Base-by-base conservation (phyloP, 306 rosid species). In the Rosa lucieae region DNA sequence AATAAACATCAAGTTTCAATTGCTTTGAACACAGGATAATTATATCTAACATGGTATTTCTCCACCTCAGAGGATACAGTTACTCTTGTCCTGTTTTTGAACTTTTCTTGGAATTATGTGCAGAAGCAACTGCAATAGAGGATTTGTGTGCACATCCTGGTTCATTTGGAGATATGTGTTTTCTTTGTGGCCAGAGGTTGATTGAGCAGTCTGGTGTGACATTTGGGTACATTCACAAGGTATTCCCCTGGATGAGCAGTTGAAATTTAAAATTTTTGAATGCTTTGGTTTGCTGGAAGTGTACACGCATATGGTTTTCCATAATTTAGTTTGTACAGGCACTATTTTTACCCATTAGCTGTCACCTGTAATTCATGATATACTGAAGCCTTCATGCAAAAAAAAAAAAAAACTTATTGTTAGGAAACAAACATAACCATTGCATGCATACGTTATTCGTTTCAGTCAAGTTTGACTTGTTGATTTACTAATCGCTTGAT, bases 151-250 rank as follows among this genome's bases (percentile, higher is more conserved):
- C 86, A 3, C 97, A 93, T 85, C 98, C 98, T 47, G 95, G 97
- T 26, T 87, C 95, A 10, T 91, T 93, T 83, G 93, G 91, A 74
- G 80, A 86, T 47, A 88, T 91, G 94, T 91, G 98, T 67, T 84
- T 89, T 71, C 76, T 77, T 23, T 93, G 97, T 84, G 98, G 98
- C 51, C 86, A 91, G 74, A 86, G 84, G 84, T 67, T 93, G 85
- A 88, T 84, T 68, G 92, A 77, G 40, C 90, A 91, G 70, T 84
- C 92, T 81, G 98, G 97, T 21, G 93, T 91, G 78, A 87, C 92
- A 23, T 86, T 93, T 84, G 93, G 93, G 44, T 93, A 93, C 84
- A 91, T 91, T 82, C 97, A 90, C 56, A 91, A 91, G 94, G 97
- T 95, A 88, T 58, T 44, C 55, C 55, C 67, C 65, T 73, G 17